These are phyloP conservation scores for Arthrobotrys entomopaga DNA, from an alignment of 2,329 filamentous ascomycete species.

Conservation along the genomic window DNA sequence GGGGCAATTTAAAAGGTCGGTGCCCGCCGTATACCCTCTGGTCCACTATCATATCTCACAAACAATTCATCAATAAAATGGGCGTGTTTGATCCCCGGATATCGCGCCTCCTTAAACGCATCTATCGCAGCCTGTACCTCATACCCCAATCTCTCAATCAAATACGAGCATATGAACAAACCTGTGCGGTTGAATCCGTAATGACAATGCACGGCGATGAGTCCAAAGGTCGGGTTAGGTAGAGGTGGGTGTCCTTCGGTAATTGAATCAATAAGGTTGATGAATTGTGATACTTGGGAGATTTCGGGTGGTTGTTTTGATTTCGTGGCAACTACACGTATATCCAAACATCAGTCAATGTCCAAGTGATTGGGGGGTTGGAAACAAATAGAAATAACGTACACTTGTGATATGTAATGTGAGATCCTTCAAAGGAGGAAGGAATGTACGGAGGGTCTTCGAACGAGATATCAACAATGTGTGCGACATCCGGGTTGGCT, in stretches of 20 bases:
- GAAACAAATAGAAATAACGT: constrained; percentile 13
- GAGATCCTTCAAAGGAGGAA: constrained; percentile 58
- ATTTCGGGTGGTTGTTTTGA: constrained; percentile 83
- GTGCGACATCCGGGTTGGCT: constrained; percentile 70
- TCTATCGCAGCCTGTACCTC: constrained; percentile 80
- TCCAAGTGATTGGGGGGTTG: background rate
- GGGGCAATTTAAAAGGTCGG: constrained; percentile 59
- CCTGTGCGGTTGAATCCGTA: constrained; percentile 96
- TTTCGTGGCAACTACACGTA: constrained; percentile 69
- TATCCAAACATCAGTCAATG: no score
- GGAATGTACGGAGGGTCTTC: constrained; percentile 91
- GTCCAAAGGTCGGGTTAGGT: constrained; percentile 45
- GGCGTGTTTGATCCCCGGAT: constrained; percentile 86
- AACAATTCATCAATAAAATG: constrained; percentile 88
- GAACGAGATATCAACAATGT: constrained; percentile 87
- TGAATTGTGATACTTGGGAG: constrained; percentile 71
- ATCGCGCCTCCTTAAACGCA: constrained; percentile 76
- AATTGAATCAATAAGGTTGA: constrained; percentile 67
- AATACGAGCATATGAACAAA: constrained; percentile 87
- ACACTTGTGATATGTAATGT: constrained; percentile 59
- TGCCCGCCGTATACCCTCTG: constrained; percentile 62
- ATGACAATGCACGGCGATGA: constrained; percentile 76
- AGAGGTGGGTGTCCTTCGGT: constrained; percentile 54
- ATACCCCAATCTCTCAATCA: constrained; percentile 82
- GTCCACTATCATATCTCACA: constrained; percentile 74